Evolutionary conservation across 2,329 filamentous ascomycete species (phyloP).

Genomic region (Penicillium fuscoglaucum): DNA sequence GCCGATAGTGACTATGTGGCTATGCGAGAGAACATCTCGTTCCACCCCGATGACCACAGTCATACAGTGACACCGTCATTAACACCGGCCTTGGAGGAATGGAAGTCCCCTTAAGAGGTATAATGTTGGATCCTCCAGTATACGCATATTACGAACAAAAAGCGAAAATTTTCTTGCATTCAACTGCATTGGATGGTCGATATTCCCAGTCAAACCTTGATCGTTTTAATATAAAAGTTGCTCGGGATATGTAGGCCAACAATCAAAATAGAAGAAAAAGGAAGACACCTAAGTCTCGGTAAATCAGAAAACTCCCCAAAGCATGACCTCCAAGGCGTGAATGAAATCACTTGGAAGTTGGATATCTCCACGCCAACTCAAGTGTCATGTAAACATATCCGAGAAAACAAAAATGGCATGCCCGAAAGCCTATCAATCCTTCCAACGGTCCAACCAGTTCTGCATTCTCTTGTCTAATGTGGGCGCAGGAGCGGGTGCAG

Average conservation of each 20-base stretch:
- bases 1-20: conserved; percentile 94
- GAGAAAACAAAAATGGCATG: not conserved
- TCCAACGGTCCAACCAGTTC: conserved; percentile 60
- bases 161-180: conserved; percentile 6
- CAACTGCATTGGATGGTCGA: not conserved
- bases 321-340: not conserved
- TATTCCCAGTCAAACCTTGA: not conserved
- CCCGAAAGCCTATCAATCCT: conserved; percentile 47
- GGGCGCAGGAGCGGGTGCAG: conserved; percentile 53
- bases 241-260: not conserved
- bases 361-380: not conserved
- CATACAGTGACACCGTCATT: conserved; percentile 20
- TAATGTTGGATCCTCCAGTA: not conserved
- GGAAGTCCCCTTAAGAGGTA: conserved; percentile 16
- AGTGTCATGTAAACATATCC: not conserved
- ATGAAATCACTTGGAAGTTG: not conserved
- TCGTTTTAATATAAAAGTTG: not conserved
- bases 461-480: conserved; percentile 53
- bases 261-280: not conserved
- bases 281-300: not conserved
- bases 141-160: conserved; percentile 4
- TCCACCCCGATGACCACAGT: conserved; percentile 38
- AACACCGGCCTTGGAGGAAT: conserved; percentile 30
- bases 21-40: conserved; percentile 80
- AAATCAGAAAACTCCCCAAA: not conserved